These are phyloP conservation scores for Diaporthe australafricana DNA, from an alignment of 2,329 filamentous ascomycete genomes.

Conservation along the genomic window DNA sequence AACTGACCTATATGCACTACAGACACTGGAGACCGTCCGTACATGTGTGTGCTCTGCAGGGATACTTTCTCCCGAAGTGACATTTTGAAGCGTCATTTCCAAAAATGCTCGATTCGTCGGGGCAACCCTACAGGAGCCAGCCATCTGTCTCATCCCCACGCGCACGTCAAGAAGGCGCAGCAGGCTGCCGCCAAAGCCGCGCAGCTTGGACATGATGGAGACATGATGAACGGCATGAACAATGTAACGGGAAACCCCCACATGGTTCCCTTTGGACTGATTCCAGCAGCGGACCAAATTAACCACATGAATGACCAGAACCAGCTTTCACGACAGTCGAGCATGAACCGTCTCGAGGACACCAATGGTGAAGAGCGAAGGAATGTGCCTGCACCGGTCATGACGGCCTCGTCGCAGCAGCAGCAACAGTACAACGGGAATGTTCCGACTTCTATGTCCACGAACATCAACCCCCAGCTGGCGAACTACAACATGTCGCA, in stretches of 20 bases:
- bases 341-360: conserved; percentile 69
- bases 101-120: conserved; percentile 96
- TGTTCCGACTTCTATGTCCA: conserved; percentile 70
- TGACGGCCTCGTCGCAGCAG: conserved; percentile 61
- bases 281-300: conserved; percentile 63
- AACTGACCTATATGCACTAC: conserved; percentile 23
- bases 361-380: conserved; percentile 67
- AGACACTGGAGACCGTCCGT: conserved; percentile 98
- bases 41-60: conserved; percentile 97
- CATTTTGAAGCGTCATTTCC: conserved; percentile 98
- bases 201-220: conserved; percentile 62
- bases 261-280: conserved; percentile 58
- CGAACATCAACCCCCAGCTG: conserved; percentile 72
- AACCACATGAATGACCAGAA: conserved; percentile 72
- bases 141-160: conserved; percentile 92
- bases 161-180: conserved; percentile 84
- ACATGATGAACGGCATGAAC: conserved; percentile 71
- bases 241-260: conserved; percentile 69
- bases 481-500: conserved; percentile 73
- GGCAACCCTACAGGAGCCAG: conserved; percentile 96
- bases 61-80: conserved; percentile 98
- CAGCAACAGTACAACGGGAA: conserved; percentile 69
- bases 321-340: conserved; percentile 71
- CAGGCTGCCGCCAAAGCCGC: conserved; percentile 67
- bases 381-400: conserved; percentile 65